Evolutionary conservation across 2,329 filamentous ascomycete species (phyloP), one percentile per base, ranked within the genome.

Genomic region (Talaromyces sp.): DNA sequence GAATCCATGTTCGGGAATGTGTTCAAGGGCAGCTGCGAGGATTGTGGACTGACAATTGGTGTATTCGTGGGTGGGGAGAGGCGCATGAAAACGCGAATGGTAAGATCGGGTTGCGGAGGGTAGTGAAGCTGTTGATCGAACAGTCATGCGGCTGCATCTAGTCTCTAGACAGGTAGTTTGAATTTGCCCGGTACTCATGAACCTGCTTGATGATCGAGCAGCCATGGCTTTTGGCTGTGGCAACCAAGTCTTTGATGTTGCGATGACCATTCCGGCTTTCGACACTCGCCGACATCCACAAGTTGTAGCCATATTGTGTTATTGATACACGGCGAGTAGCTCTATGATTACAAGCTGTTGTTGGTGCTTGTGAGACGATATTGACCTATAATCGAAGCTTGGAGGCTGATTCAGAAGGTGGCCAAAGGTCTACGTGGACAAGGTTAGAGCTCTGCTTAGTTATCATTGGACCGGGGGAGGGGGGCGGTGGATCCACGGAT

Each of bases 1-100:
- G 82, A 98, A 99, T 73, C 95, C 95, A 74, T 92, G 84, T 58
- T 83, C 76, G 18, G 92, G 92, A 9, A 98, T 87, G 74, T 96
- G 90, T 33, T 79, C 74, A 23, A 95, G 86, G 18, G 93, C 89
- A n/a, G 92, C 86, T 52, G 88, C 83, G 66, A 99, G 89, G 73
- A 98, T 96, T 62, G 85, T 80, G 48, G 83, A 80, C 80, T 97
- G 92, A 28, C 76, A 73, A 84, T 82, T 66, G 81, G 76, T 71
- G 83, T 86, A 81, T 91, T 96, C 65, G 84, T 77, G 74, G 28
- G 70, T 64, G 31, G 73, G 73, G 31, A 70, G 82, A 40, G 84
- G 79, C 14, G 86, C 81, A 72, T 92, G 88, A 71, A 90, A 85
- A 76, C 87, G 82, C 65, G 90, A 93, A 79, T 95, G 90, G 80